Conservation (phyloP, 306 rosid genomes). For the Oemleria cerasiformis region DNA sequence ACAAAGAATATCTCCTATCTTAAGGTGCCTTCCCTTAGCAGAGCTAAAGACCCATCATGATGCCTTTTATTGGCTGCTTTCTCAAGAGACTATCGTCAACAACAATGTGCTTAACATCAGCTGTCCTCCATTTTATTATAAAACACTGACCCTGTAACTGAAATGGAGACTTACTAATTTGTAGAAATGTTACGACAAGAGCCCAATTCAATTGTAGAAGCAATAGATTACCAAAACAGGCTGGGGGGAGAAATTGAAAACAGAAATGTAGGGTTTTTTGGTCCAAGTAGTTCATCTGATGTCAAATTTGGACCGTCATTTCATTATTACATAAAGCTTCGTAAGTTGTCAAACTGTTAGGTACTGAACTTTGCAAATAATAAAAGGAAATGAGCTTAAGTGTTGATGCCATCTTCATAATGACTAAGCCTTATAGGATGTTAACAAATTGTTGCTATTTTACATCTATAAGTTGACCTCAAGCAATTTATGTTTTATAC, state of each 20-base stretch:
- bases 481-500: neutral
- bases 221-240: neutral
- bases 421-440: neutral
- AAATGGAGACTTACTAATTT: neutral
- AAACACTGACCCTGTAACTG: neutral
- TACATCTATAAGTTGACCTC: neutral
- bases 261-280: neutral
- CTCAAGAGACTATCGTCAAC: conserved; percentile 7
- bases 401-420: neutral
- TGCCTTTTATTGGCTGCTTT: conserved; percentile 7
- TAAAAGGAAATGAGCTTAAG: neutral
- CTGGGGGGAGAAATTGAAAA: neutral
- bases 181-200: neutral
- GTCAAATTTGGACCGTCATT: neutral
- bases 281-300: neutral
- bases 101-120: conserved; percentile 20
- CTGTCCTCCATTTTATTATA: conserved; percentile 10
- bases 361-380: neutral
- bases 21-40: conserved; percentile 14
- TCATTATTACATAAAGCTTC: neutral
- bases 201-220: neutral
- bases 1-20: conserved; percentile 17
- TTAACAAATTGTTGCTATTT: neutral
- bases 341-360: neutral
- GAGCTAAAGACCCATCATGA: conserved; percentile 8